Percentiles rank a stretch among this genome's conserved stretches.
Conservation (phyloP, 129 eudicot species). For the Oenanthe sinensis region DNA sequence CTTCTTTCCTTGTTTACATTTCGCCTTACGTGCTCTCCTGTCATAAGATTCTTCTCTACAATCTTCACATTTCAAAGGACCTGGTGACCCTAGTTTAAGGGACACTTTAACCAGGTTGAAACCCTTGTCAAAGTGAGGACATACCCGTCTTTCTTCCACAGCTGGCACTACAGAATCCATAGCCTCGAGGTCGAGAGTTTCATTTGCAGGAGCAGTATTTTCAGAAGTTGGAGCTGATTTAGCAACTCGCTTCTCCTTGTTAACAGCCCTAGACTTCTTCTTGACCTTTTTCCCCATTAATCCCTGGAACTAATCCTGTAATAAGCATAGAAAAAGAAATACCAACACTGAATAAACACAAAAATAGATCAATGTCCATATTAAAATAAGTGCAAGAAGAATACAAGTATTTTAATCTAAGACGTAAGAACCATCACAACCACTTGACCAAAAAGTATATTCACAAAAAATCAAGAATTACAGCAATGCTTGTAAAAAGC, state of each 20-base stretch:
- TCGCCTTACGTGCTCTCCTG: constrained; percentile 39
- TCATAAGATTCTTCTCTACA: constrained; percentile 53
- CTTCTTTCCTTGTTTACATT: constrained; percentile 56
- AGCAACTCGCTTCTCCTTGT: constrained; percentile 47
- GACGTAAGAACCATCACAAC: not conserved
- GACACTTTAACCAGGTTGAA: constrained; percentile 51
- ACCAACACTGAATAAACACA: not conserved
- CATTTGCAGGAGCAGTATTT: constrained; percentile 26
- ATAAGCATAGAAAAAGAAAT: not conserved
- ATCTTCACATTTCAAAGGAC: constrained; percentile 58
- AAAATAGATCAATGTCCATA: not conserved
- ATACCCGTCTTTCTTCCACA: constrained; percentile 39
- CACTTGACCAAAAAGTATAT: not conserved
- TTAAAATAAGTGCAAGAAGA: not conserved
- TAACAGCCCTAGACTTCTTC: constrained; percentile 56
- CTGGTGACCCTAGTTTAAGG: constrained; percentile 33
- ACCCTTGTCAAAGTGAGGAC: constrained; percentile 70
- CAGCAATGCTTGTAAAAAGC: not conserved
- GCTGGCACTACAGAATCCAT: constrained; percentile 18
- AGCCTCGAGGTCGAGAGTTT: constrained; percentile 16
- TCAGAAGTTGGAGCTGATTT: constrained; percentile 22
- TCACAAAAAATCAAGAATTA: not conserved
- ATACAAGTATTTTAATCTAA: not conserved
- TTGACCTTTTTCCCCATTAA: constrained; percentile 79
- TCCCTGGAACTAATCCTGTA: constrained; percentile 23